Percentiles rank a stretch among this genome's conserved stretches.
These are phyloP conservation scores for Dactylellina drechsleri DNA, from an alignment of 2,329 filamentous ascomycete species.

Conservation along the genomic window DNA sequence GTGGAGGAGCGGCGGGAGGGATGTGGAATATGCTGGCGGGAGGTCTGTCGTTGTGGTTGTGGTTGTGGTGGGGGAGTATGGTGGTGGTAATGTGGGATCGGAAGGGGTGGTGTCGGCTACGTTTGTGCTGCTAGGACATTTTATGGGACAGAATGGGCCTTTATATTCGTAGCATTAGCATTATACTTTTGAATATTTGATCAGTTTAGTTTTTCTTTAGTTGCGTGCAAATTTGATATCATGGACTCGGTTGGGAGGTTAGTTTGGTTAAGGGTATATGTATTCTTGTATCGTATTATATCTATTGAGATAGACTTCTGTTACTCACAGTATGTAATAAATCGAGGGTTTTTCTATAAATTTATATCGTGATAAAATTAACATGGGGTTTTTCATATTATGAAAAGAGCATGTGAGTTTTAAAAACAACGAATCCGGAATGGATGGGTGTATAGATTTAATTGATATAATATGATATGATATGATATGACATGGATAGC, in stretches of 20 bases:
- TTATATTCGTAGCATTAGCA: conserved; percentile 5
- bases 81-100: conserved; percentile 33
- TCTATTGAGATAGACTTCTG: conserved; percentile 32
- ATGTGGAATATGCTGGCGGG: conserved; percentile 36
- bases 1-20: conserved; percentile 30
- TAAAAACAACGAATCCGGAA: too few species aligned
- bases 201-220: conserved; percentile 27
- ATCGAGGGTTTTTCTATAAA: conserved; percentile 55
- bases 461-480: too few species aligned
- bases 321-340: conserved; percentile 55
- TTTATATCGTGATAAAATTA: too few species aligned
- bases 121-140: conserved; percentile 26
- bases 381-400: too few species aligned
- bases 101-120: background rate
- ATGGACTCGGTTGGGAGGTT: too few species aligned
- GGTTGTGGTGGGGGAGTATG: conserved; percentile 17
- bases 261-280: background rate
- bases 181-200: background rate
- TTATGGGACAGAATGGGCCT: conserved; percentile 57
- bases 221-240: conserved; percentile 8
- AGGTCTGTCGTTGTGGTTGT: background rate
- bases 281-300: background rate
- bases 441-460: too few species aligned
- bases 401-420: too few species aligned
- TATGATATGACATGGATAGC: too few species aligned